Percentiles rank a stretch among this genome's conserved stretches.
phyloP scores from a whole-genome alignment of 306 rosid genomes.

The Medicago lupulina region DNA sequence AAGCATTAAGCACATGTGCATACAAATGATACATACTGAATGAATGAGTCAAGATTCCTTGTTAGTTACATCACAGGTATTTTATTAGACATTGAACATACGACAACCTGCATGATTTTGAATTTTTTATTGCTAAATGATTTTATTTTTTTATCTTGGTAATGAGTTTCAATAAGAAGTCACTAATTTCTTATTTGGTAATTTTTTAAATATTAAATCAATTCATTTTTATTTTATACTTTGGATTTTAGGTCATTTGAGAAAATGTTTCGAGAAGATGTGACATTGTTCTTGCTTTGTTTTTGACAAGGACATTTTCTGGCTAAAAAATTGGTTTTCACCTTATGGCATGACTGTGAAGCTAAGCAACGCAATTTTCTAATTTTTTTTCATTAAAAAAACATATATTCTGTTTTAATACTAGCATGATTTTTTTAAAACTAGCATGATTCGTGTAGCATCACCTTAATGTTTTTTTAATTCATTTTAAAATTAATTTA shows the following conservation, averaged over 20 bases:
- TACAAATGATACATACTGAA: neutral
- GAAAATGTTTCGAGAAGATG: neutral
- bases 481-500: neutral
- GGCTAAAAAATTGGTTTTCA: neutral
- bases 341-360: neutral
- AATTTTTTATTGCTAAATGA: neutral
- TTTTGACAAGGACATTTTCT: neutral
- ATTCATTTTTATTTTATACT: neutral
- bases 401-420: neutral
- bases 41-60: neutral
- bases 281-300: neutral
- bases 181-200: neutral
- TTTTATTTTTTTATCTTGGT: neutral
- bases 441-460: neutral
- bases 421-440: slow-evolving; percentile 3
- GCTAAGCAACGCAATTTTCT: neutral
- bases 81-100: neutral
- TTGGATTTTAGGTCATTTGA: neutral
- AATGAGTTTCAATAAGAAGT: neutral
- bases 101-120: neutral
- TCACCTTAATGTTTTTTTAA: neutral
- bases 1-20: neutral
- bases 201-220: neutral
- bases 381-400: neutral
- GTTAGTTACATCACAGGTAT: neutral